Base-by-base conservation (phyloP, 208 protist species). In the Blastocrithidia nonstop region DNA sequence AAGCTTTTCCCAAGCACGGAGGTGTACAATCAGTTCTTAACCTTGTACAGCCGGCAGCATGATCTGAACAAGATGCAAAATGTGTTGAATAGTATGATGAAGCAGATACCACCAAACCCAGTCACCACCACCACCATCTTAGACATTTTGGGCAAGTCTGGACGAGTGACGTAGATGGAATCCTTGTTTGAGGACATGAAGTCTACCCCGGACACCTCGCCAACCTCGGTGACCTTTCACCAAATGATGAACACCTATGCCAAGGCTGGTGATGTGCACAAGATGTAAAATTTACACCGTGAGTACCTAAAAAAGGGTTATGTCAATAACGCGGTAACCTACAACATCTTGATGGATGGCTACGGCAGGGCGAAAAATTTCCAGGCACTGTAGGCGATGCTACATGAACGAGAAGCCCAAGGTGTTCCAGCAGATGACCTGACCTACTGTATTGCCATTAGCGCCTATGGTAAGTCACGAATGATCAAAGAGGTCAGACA, bases 171-270 rank as follows among this genome's bases (percentile, higher is more conserved):
- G 9, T 76, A 90, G 60, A 90, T 90, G 81, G 81, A 90, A 41
- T 54, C 72, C 2, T 69, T 90, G 8, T 83, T 90, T 46, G 71
- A 79, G 21, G 81, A 90, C 49, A 90, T 90, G 81, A 86, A 87
- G 55, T 28, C 50, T 0, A 71, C 68, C 20, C 58, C 76, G 6
- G 81, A 90, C 60, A 87, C 76, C n/a, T 55, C 66, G 16, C 81
- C 81, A 11, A 90, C 81, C 6, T 76, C 76, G n/a, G 81, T 90
- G 9, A 90, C 81, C 11, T 90, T 82, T 53, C 81, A 90, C 56
- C 81, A 90, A 39, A 62, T 87, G 19, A 74, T 90, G 60, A 90
- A 90, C 50, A 64, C 81, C 6, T 90, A 87, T 59, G 81, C 81
- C 1, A 90, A 90, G 55, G 74, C 56, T 3, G 81, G 76, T 0